Conservation (phyloP, 805 yeast species). For the Cyberlindnera suaveolens region DNA sequence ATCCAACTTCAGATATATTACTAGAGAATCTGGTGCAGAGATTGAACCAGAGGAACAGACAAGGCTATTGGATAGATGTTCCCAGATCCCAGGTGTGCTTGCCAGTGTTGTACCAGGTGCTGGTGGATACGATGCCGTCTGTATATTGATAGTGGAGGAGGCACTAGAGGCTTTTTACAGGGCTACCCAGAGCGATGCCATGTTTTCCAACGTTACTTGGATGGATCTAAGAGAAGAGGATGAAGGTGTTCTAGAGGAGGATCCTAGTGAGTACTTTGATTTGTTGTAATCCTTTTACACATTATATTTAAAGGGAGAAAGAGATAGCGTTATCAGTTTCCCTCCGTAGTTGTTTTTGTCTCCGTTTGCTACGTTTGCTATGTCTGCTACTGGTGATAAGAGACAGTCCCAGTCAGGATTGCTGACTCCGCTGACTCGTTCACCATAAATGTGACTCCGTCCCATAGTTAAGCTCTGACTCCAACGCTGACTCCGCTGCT, state of each 20-base stretch:
- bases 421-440: no score
- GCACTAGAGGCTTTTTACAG: constrained; percentile 30
- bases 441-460: no score
- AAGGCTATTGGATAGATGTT: constrained; percentile 50
- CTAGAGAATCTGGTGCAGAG: constrained; percentile 68
- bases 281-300: constrained; percentile 6
- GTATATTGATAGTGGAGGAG: constrained; percentile 54
- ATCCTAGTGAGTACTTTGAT: constrained; percentile 23
- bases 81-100: constrained; percentile 61
- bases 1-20: constrained; percentile 48
- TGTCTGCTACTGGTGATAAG: no score
- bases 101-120: constrained; percentile 99
- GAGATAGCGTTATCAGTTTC: no score
- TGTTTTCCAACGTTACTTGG: constrained; percentile 54
- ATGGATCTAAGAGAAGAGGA: constrained; percentile 58
- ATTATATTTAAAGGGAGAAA: neutral
- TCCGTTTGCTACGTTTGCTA: no score
- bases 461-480: no score
- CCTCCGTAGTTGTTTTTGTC: no score
- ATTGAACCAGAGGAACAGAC: constrained; percentile 85
- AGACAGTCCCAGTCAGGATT: no score
- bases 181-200: constrained; percentile 22
- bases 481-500: no score
- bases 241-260: constrained; percentile 49
- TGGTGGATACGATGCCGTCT: constrained; percentile 93